Base-by-base conservation (phyloP, 1,284 basidiomycete species). In the Pseudomicrostroma phylloplanum region DNA sequence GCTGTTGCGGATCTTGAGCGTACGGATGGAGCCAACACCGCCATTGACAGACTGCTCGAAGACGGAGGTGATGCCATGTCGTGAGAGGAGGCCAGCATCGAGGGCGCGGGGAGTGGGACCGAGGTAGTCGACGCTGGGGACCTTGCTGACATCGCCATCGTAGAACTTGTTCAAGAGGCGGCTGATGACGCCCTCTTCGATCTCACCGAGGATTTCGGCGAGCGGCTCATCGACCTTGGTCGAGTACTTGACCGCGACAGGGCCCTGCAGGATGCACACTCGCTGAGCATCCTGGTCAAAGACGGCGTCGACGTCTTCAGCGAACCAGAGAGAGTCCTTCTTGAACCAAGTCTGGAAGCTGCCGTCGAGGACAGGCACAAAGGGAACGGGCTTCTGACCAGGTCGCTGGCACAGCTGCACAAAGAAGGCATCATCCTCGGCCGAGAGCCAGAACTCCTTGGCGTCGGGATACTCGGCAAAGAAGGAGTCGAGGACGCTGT, bases 281-380 rank as follows among this genome's bases (percentile, higher is more conserved):
- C 96, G 89, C 81, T 98, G 91, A 39, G 94, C 91, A 56, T 75
- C 73, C 81, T 93, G 92, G 81, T 96, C 96, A 73, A 97, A 93
- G 48, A 98, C 92, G 15, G 92, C 94, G 69, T 98, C 94, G 71
- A 98, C 92, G 79, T 99, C 94, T 81, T 98, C 96, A 6, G 92
- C 89, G 54, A 91, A 90, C 94, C 94, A 97, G 6, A 97, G 86
- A 17, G 93, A 96, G 80, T 96, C 93, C 90, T 92, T 79, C 60
- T 62, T 77, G 83, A 96, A 96, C 92, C 93, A 96, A 60, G 96
- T 91, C 80, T 94, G 91, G 79, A 98, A 96, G 60, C 67, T 69
- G 58, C 67, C 86, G 80, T 97, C 93, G 56, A 98, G 85, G 57
- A 97, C 87, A n/a, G 94, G 93, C 72, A 98, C 96, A 84, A 97